A percentile compares a stretch with the other conserved stretches of the same genome.
Evolutionary conservation across 2,329 filamentous ascomycete genomes (phyloP).

Genomic region (Gliomastix tumulicola): DNA sequence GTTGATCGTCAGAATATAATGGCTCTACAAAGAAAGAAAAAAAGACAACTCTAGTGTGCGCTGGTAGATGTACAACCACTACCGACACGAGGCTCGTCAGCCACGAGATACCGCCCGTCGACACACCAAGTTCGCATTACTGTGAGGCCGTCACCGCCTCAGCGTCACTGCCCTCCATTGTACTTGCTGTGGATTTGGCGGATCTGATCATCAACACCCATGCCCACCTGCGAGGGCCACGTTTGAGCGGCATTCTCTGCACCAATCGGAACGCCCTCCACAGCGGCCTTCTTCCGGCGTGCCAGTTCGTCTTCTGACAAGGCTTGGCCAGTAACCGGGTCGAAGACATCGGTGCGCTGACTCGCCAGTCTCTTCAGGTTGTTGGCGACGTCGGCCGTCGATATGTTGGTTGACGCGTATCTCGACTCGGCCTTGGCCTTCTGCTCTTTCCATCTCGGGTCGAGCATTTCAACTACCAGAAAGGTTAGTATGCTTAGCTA

Average conservation of each 20-base stretch:
- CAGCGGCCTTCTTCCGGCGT: constrained; percentile 68
- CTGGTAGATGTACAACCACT: too few species aligned
- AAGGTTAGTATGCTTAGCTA: too few species aligned
- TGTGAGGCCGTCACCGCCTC: too few species aligned
- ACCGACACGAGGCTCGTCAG: too few species aligned
- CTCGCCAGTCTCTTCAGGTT: constrained; percentile 94
- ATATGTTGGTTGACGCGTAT: constrained; percentile 78
- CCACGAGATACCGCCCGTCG: too few species aligned
- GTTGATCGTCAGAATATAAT: too few species aligned
- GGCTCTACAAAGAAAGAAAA: too few species aligned
- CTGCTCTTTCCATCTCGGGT: constrained; percentile 94
- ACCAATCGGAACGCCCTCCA: constrained; percentile 57
- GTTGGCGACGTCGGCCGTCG: constrained; percentile 80
- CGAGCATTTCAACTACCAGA: constrained; percentile 72
- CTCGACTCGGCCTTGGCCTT: constrained; percentile 82
- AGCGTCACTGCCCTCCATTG: constrained; percentile 26
- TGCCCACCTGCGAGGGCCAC: constrained; percentile 40
- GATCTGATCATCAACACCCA: constrained; percentile 84
- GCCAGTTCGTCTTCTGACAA: constrained; percentile 67
- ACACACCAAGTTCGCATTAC: too few species aligned
- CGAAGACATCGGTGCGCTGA: constrained; percentile 82
- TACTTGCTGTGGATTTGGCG: constrained; percentile 53
- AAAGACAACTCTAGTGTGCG: too few species aligned
- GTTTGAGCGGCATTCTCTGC: constrained; percentile 22
- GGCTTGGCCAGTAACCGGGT: constrained; percentile 60